These are phyloP conservation scores for Mrakia gelida DNA, from an alignment of 768 basidiomycete genomes.

Conservation along the genomic window DNA sequence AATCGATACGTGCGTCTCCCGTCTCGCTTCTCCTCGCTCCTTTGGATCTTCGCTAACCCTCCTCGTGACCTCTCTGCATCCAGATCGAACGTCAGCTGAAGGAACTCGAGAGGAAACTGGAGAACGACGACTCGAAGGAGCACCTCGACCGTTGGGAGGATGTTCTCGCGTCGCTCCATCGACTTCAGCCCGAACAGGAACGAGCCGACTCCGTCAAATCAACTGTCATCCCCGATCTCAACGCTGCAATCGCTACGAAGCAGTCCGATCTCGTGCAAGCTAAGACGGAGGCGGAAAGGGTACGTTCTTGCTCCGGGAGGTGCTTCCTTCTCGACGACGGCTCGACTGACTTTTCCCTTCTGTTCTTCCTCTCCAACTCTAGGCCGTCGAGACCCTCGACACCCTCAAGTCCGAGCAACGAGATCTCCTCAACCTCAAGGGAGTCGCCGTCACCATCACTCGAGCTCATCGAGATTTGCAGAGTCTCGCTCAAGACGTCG, in stretches of 20 bases:
- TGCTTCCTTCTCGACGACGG: background rate
- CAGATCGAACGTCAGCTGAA: slow-evolving; percentile 52
- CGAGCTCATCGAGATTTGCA: slow-evolving; percentile 42
- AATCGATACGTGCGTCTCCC: slow-evolving; percentile 61
- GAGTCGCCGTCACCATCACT: slow-evolving; percentile 38
- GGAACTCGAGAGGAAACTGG: slow-evolving; percentile 44
- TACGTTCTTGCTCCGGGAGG: slow-evolving; percentile 41
- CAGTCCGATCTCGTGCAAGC: slow-evolving; percentile 44
- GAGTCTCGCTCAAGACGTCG: slow-evolving; percentile 58
- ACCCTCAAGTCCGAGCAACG: slow-evolving; percentile 55
- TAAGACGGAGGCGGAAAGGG: slow-evolving; percentile 59
- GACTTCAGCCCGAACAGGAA: slow-evolving; percentile 57
- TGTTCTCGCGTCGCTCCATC: slow-evolving; percentile 58
- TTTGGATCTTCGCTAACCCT: background rate
- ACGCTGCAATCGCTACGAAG: slow-evolving; percentile 50
- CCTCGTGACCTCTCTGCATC: background rate
- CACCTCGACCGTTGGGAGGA: slow-evolving; percentile 60
- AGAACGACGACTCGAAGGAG: slow-evolving; percentile 46
- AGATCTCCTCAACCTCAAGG: slow-evolving; percentile 53
- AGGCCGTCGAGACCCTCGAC: slow-evolving; percentile 50
- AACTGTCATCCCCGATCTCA: slow-evolving; percentile 57
- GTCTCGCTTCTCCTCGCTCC: background rate
- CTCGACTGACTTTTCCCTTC: background rate
- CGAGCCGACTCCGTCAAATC: slow-evolving; percentile 57
- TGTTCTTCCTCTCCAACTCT: background rate